phyloP scores from a whole-genome alignment of 2,329 filamentous ascomycete species.

The Fusarium sp. region DNA sequence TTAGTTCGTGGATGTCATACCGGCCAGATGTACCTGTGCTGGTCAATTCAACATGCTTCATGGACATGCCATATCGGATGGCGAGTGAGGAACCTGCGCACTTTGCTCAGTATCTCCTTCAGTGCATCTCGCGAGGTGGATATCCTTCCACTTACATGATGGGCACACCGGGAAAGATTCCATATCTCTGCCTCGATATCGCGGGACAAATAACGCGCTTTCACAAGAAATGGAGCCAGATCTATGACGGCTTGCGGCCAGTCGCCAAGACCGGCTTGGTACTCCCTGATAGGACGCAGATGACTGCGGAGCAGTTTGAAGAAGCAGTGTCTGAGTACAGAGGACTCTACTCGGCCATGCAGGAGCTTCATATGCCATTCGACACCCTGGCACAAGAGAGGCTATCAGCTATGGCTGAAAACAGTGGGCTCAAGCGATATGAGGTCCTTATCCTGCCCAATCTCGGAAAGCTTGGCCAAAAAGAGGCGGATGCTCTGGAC shows the following conservation, averaged over 20 bases:
- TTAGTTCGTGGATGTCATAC: neutral
- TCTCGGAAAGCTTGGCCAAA: neutral
- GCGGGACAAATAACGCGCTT: neutral
- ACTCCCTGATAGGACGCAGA: neutral
- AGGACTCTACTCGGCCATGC: neutral
- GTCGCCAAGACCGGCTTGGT: neutral
- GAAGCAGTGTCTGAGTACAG: neutral
- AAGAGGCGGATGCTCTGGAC: neutral
- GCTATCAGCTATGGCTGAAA: neutral
- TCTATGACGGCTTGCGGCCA: neutral
- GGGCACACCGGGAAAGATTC: constrained; percentile 2
- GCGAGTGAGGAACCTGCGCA: neutral
- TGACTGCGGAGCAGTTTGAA: neutral
- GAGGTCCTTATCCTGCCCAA: neutral
- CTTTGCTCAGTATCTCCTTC: neutral
- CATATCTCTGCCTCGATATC: neutral
- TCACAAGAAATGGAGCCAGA: neutral
- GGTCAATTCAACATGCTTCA: neutral
- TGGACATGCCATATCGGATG: constrained; percentile 4
- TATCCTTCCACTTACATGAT: constrained; percentile 5
- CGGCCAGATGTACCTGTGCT: neutral
- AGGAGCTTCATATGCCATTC: neutral
- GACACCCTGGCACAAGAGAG: neutral
- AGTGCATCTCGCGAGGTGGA: neutral
- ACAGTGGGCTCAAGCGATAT: neutral